Base-by-base conservation (phyloP, 768 basidiomycete species). In the Cystobasidium tubakii region DNA sequence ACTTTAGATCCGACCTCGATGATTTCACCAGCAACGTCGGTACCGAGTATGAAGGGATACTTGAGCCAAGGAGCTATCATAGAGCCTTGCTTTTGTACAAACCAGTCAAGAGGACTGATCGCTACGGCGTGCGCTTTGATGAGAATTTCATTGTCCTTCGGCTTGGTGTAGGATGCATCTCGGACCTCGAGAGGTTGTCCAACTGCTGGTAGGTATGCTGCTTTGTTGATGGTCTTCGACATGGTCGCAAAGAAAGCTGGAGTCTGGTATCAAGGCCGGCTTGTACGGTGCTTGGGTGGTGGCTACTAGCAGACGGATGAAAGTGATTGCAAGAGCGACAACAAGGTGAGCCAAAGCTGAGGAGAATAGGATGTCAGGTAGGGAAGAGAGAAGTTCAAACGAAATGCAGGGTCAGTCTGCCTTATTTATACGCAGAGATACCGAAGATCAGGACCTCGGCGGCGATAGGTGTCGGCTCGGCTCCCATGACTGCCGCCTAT, bases 101-200 rank as follows among this genome's bases (percentile, higher is more conserved):
- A 4, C 23, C 7, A 36, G 39, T 67, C 66, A 9, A 44, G 7
- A 7, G 66, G 66, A 44, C 55, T 67, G 66, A 54, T 44, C 13
- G 66, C 66, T 34, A 67, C 66, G 7, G 29, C 29, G 42, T 19
- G 42, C 19, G 23, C 44, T 44, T 67, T 67, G 42, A 67, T 33
- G 6, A 67, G 50, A 4, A 67, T 39, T 44, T 67, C 66, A 27
- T 67, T 7, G 17, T 4, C 9, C 27, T 29, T 39, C 7, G 31
- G 42, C 39, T 67, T 10, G 6, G 31, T 33, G 17, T 33, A 42
- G 36, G 62, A 27, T 7, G 62, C 27, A 42, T 33, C 62, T 10
- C 36, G 19, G 27, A 63, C 62, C 9, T 19, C 62, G 9, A 63
- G 36, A 21, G 19, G 23, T 31, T 7, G 9, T 33, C 62, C 62